Conservation (phyloP, 345 rosid genomes). For the Eucalyptus urophylla region DNA sequence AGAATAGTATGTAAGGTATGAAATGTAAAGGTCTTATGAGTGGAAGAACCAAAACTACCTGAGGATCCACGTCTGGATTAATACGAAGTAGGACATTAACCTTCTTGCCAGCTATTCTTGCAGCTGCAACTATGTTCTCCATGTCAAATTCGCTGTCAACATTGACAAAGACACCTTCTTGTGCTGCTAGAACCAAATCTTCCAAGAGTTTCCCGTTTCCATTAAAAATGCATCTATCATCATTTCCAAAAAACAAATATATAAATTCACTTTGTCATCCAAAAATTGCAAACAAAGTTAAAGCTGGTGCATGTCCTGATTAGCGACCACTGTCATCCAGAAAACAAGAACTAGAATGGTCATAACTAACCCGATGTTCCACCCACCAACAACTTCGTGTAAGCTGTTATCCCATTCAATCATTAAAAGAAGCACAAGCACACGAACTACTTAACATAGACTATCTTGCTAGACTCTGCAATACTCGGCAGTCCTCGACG, state of each 20-base stretch:
- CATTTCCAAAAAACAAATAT: not conserved
- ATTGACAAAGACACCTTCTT: conserved; percentile 88
- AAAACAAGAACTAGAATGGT: no score
- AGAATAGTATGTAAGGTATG: no score
- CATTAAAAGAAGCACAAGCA: no score
- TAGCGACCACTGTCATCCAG: no score
- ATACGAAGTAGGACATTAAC: conserved; percentile 90
- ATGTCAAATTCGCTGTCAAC: conserved; percentile 94
- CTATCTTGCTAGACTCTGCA: no score
- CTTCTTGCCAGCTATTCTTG: conserved; percentile 12
- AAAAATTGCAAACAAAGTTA: not conserved
- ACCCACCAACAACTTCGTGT: no score
- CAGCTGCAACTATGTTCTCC: conserved; percentile 81
- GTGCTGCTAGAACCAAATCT: conserved; percentile 84
- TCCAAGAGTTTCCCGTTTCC: conserved; percentile 90
- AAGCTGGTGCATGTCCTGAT: no score
- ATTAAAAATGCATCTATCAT: conserved; percentile 80
- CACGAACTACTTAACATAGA: no score
- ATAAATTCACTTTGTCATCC: not conserved
- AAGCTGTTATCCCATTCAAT: no score
- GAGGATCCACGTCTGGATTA: conserved; percentile 98
- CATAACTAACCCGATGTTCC: no score
- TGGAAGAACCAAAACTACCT: conserved; percentile 26
- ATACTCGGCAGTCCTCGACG: no score
- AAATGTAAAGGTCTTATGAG: not conserved